These are phyloP conservation scores for Quercus robur DNA, from an alignment of 306 rosid genomes.

Conservation along the genomic window DNA sequence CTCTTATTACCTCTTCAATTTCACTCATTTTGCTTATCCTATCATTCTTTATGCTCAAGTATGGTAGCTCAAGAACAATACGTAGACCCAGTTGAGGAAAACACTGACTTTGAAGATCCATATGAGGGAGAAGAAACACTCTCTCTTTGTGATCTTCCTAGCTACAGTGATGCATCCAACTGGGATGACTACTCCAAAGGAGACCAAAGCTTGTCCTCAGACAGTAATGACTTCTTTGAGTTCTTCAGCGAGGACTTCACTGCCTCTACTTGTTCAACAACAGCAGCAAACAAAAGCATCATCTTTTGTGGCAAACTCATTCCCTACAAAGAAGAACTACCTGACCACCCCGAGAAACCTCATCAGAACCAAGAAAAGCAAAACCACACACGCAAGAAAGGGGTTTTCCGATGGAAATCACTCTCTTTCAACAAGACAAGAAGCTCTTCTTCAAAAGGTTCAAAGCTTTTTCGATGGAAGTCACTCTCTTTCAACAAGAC, in stretches of 20 bases:
- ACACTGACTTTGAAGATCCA: conserved; percentile 27
- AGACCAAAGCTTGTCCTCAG: conserved; percentile 24
- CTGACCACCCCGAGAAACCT: neutral
- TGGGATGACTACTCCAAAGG: conserved; percentile 41
- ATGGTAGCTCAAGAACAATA: conserved; percentile 37
- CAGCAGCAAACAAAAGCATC: conserved; percentile 31
- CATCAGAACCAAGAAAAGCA: neutral
- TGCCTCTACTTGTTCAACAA: conserved; percentile 19
- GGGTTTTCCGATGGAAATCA: conserved; percentile 16
- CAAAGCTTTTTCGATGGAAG: neutral
- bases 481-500: no score
- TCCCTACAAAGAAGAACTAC: conserved; percentile 42
- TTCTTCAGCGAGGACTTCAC: conserved; percentile 63
- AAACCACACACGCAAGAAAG: neutral
- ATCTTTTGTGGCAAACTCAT: conserved; percentile 88
- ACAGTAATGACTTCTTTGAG: conserved; percentile 58
- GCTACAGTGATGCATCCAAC: conserved; percentile 32
- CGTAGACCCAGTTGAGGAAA: conserved; percentile 18
- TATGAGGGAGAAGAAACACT: conserved; percentile 62
- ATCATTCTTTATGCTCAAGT: neutral
- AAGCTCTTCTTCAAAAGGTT: neutral
- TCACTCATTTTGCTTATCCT: neutral
- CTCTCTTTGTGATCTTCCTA: conserved; percentile 76
- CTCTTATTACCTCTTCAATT: neutral
- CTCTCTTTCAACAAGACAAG: conserved; percentile 1